Evolutionary conservation across 306 rosid species (phyloP).

Genomic region (Delonix regia): DNA sequence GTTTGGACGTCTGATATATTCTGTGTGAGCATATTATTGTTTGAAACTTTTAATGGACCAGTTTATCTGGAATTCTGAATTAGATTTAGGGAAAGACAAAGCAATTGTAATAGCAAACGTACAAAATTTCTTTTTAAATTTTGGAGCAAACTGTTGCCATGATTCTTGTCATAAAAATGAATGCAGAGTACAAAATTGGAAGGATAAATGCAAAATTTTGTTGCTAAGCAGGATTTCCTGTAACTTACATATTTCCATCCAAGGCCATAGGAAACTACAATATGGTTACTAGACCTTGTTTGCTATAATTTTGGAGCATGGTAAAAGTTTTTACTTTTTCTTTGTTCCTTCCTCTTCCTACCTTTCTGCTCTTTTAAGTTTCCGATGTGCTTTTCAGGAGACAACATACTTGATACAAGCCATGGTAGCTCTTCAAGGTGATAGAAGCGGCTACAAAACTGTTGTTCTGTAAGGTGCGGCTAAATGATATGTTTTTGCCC

Average conservation of each 20-base stretch:
- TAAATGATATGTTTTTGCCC: neutral
- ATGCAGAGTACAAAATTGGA: slow-evolving; percentile 14
- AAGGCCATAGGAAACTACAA: slow-evolving; percentile 4
- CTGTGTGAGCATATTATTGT: slow-evolving; percentile 24
- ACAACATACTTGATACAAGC: slow-evolving; percentile 24
- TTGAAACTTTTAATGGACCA: slow-evolving; percentile 25
- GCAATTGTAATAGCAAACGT: slow-evolving; percentile 1
- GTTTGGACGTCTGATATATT: slow-evolving; percentile 28
- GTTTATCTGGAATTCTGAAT: slow-evolving; percentile 29
- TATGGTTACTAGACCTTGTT: neutral
- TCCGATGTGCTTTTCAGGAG: slow-evolving; percentile 33
- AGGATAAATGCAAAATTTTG: slow-evolving; percentile 15
- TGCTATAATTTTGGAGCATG: slow-evolving; percentile 6
- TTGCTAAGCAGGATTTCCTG: slow-evolving; percentile 22
- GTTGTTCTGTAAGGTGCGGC: slow-evolving; percentile 29
- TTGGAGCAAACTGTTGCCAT: slow-evolving; percentile 13
- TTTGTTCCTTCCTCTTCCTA: slow-evolving; percentile 15
- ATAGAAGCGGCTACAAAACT: slow-evolving; percentile 6
- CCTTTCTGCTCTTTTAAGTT: slow-evolving; percentile 16
- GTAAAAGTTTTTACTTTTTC: slow-evolving; percentile 12
- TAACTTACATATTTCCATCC: slow-evolving; percentile 12
- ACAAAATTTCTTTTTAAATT: slow-evolving; percentile 12
- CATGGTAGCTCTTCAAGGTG: slow-evolving; percentile 31
- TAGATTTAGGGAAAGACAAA: slow-evolving; percentile 25
- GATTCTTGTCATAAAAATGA: slow-evolving; percentile 23